Conservation (phyloP, 768 basidiomycete genomes). For the Termitomyces titanicus region DNA sequence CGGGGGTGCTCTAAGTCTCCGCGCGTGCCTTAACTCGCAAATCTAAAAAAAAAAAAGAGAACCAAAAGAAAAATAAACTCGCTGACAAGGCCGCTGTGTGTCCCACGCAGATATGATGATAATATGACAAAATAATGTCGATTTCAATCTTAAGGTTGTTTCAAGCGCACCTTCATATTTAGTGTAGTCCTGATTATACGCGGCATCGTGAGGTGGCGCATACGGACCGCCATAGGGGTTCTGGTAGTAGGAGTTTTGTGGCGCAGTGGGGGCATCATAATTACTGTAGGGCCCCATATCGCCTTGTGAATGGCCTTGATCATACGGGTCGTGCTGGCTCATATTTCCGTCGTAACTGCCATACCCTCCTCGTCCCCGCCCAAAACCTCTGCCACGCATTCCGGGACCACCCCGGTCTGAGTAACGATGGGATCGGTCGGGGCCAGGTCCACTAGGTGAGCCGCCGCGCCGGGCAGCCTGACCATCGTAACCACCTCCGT, state of each 20-base stretch:
- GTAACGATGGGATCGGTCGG: constrained; percentile 67
- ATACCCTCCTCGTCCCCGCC: constrained; percentile 53
- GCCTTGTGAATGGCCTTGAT: constrained; percentile 62
- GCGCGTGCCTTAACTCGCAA: constrained; percentile 50
- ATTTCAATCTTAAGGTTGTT: constrained; percentile 53
- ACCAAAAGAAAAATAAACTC: too few relatives aligned
- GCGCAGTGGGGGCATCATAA: constrained; percentile 49
- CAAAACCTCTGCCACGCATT: constrained; percentile 43
- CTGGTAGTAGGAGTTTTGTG: constrained; percentile 68
- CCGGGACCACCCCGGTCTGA: constrained; percentile 53
- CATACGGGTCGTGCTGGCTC: constrained; percentile 53
- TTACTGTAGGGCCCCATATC: constrained; percentile 65
- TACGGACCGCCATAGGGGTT: constrained; percentile 58
- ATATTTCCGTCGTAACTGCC: constrained; percentile 52
- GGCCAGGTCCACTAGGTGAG: constrained; percentile 61
- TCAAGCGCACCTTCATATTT: constrained; percentile 87
- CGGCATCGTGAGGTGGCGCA: constrained; percentile 43
- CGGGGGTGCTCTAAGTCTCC: constrained; percentile 30
- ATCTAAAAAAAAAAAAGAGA: constrained; percentile 23
- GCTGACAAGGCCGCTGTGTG: constrained; percentile 30
- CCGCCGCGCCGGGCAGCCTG: constrained; percentile 57
- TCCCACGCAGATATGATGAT: constrained; percentile 19
- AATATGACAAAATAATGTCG: constrained; percentile 18
- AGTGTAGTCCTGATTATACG: constrained; percentile 55
- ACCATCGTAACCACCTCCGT: constrained; percentile 63